Conservation (phyloP, 768 basidiomycete species). For the Porphyrellus cyaneotinctus region DNA sequence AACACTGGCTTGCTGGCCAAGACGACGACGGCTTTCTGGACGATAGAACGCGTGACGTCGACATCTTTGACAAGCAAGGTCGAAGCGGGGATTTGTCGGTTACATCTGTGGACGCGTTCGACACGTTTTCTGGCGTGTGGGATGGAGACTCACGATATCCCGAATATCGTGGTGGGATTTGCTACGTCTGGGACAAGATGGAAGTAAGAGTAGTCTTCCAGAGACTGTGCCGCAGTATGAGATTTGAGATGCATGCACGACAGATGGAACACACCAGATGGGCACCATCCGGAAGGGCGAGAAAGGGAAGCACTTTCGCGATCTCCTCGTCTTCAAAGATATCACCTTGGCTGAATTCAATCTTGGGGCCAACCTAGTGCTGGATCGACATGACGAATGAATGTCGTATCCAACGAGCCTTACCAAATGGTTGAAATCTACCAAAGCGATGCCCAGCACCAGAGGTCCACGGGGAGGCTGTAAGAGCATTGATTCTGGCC, state of each 20-base stretch:
- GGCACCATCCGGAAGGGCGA: constrained; percentile 95
- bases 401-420: constrained; percentile 17
- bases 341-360: constrained; percentile 78
- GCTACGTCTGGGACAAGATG: constrained; percentile 75
- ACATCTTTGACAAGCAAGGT: constrained; percentile 70
- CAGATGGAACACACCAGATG: constrained; percentile 58
- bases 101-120: constrained; percentile 55
- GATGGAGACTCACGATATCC: constrained; percentile 67
- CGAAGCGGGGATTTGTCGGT: constrained; percentile 86
- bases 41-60: constrained; percentile 92
- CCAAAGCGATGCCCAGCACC: constrained; percentile 83
- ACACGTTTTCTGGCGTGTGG: neutral
- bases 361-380: constrained; percentile 80
- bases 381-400: constrained; percentile 13
- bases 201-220: constrained; percentile 96
- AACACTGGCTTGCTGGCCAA: constrained; percentile 88
- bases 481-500: constrained; percentile 77
- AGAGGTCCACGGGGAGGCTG: constrained; percentile 53
- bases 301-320: constrained; percentile 81
- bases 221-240: constrained; percentile 11
- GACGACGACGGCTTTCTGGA: constrained; percentile 97
- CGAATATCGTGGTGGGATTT: constrained; percentile 82
- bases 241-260: constrained; percentile 4
- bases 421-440: constrained; percentile 94
- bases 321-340: constrained; percentile 86